Base-by-base conservation (phyloP, 2,329 filamentous ascomycete species). In the Xylariales sp. region DNA sequence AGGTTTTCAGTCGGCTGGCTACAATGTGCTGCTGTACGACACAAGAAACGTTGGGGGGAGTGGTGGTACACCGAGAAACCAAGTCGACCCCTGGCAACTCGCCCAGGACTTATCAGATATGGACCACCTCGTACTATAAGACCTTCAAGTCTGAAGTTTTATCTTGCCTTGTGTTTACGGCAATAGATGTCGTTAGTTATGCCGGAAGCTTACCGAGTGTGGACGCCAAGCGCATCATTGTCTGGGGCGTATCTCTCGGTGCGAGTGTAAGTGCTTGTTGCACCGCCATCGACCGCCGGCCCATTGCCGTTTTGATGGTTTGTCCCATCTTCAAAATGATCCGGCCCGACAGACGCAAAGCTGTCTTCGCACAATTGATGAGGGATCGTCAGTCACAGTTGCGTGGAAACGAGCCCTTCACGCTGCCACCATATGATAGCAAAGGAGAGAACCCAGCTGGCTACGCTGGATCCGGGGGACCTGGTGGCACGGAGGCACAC, bases 201-300 rank as follows among this genome's bases (percentile, higher is more conserved):
- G 43, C 42, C 2, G 15, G 21, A 15, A 36, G 24, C 3, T 43
- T 50, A 2, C 45, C 50, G 0, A 49, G 37, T 16, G 48, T 56
- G 3, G 49, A 56, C 29, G 6, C 43, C 3, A 3, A 24, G 1
- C 39, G 42, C 3, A 47, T 55, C 11, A 3, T 46, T 2, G 40
- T 53, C 20, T 57, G 53, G 53, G 55, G 52, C 5, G 46, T 54
- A 22, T 57, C 54, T 2, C 49, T 56, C 4, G 45, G 53, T 2
- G 52, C 31, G 5, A 32, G 20, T 1, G 47, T 56, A 0, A 46
- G 25, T 15, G 41, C n/a, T 4, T 33, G 20, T 16, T 28, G 48
- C 1, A 53, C 51, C 1, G 47, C 53, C 3, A 24, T 55, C 5
- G 54, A 58, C 38, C 31, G 40, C 2, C 46, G 55, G 3, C 19